A percentile compares a stretch with the other conserved stretches of the same genome.
Conservation (phyloP, 225 moss, liverwort and hornwort species). For the Ulota crispa region DNA sequence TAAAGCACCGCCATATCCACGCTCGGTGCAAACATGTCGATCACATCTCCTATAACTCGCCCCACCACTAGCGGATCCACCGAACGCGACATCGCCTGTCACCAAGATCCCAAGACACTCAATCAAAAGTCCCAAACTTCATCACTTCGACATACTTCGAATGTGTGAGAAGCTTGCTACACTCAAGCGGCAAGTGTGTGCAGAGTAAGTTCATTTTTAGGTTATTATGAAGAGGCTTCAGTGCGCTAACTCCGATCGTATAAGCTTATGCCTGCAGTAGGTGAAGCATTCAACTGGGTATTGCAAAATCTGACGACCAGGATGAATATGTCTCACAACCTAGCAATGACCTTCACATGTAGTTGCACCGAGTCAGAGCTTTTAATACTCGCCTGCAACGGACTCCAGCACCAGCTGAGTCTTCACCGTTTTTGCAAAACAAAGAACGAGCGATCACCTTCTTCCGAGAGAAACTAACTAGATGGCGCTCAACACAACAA, state of each 20-base stretch:
- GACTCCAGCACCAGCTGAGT: background rate
- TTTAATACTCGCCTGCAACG: conserved; percentile 6
- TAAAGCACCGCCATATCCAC: conserved; percentile 81
- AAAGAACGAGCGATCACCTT: background rate
- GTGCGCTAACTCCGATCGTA: background rate
- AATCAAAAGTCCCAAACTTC: background rate
- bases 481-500: background rate
- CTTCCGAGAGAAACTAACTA: background rate
- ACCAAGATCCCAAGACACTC: background rate
- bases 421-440: conserved; percentile 1
- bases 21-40: conserved; percentile 80
- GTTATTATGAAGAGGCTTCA: background rate
- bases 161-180: background rate
- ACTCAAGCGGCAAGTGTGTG: background rate
- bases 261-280: background rate
- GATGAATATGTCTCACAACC: background rate
- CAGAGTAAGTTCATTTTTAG: background rate
- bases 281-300: background rate
- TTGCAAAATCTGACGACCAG: background rate
- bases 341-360: background rate
- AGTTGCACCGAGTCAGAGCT: conserved; percentile 12
- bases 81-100: conserved; percentile 80
- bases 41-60: conserved; percentile 86
- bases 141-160: background rate
- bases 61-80: conserved; percentile 96